Base-by-base conservation (phyloP, 495 filamentous ascomycete genomes). In the Collariella sp. region DNA sequence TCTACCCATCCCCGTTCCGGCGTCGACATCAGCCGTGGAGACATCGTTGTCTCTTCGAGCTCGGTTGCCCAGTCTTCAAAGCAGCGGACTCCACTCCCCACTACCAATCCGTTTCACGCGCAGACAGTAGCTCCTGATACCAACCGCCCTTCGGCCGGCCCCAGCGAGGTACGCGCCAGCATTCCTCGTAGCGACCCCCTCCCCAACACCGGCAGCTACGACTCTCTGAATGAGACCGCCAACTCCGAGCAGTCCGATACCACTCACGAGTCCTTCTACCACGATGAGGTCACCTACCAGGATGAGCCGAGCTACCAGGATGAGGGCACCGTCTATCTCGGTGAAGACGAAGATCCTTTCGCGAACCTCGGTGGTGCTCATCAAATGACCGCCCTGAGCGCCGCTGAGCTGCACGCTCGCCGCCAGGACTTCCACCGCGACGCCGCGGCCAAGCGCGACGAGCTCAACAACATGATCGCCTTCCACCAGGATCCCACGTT, bases 401-500 rank as follows among this genome's bases (percentile, higher is more conserved):
- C 50, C 1, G 53, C 45, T 20, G 35, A 49, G 26, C 31, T 49
- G 3, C 20, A 42, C 29, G 36, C 49, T 38, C 49, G 48, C 12
- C 53, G 38, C 13, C 20, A 24, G 1, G 55, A 55, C 29, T 46
- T 35, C 16, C 40, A 48, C 20, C 36, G 23, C 36, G 34, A n/a
- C 10, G 35, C 31, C 46, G 9, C 15, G n/a, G 19, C 23, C 40
- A 52, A 53, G 49, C 47, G 31, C 22, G 40, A 44, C 26, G 56
- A 56, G 18, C 42, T 51, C n/a, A 10, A 18, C 0, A 13, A 33
- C 9, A 33, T 13, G 2, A 50, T 41, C 23, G 6, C 46, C 36
- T 57, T 57, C 43, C 26, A 47, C 16, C 11, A 50, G 31, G 34
- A 58, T 15, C 43, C 43, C 22, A 41, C n/a, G 23, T 53, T 58